Conservation (phyloP, 768 basidiomycete species). For the Auricularia auricula-judae region DNA sequence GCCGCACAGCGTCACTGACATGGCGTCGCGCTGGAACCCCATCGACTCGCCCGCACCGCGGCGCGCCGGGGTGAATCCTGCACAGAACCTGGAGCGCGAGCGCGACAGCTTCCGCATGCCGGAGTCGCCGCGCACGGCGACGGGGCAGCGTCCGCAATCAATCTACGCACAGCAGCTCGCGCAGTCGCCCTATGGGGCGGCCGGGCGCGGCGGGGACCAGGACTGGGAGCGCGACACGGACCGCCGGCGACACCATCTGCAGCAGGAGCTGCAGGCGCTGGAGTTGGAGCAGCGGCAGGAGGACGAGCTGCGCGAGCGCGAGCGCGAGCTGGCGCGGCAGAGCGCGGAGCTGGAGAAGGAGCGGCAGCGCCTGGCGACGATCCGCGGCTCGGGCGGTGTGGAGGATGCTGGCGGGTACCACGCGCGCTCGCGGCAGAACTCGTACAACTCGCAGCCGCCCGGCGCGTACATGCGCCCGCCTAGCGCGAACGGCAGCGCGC, state of each 20-base stretch:
- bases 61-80: neutral
- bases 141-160: neutral
- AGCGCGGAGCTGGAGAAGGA: constrained; percentile 50
- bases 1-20: constrained; percentile 49
- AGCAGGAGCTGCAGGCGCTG: constrained; percentile 36
- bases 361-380: constrained; percentile 29
- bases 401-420: constrained; percentile 8
- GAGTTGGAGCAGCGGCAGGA: constrained; percentile 46
- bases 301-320: constrained; percentile 37
- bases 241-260: constrained; percentile 30
- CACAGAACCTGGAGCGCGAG: neutral
- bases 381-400: constrained; percentile 18
- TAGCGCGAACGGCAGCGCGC: neutral
- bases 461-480: neutral
- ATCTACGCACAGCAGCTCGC: neutral
- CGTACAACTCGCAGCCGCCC: neutral
- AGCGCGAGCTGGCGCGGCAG: constrained; percentile 42
- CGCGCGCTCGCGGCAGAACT: neutral
- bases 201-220: constrained; percentile 6
- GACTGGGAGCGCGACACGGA: constrained; percentile 25
- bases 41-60: constrained; percentile 21
- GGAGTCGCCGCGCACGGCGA: neutral
- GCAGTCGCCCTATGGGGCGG: no score
- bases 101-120: neutral
- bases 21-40: constrained; percentile 53